Conservation (phyloP, 805 yeast species). For the Wickerhamiella kurtzmanii region DNA sequence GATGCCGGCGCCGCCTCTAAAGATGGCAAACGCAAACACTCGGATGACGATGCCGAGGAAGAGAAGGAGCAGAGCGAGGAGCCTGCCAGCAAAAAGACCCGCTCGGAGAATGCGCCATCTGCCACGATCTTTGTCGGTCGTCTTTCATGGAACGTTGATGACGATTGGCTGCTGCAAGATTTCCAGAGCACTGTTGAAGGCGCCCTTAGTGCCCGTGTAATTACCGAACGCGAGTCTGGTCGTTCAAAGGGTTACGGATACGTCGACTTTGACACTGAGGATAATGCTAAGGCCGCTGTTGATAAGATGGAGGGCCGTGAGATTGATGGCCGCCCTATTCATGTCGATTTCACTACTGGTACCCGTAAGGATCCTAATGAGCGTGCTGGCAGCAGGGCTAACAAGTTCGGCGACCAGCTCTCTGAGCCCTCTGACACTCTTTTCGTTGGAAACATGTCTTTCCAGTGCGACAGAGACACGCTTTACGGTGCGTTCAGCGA, state of each 20-base stretch:
- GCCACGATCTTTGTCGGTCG: conserved; percentile 93
- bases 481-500: conserved; percentile 60
- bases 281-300: conserved; percentile 75
- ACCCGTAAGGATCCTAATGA: conserved; percentile 44
- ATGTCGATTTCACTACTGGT: conserved; percentile 80
- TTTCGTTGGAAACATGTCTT: conserved; percentile 91
- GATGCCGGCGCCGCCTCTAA: background rate
- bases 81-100: conserved; percentile 33
- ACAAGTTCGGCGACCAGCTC: conserved; percentile 76
- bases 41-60: conserved; percentile 18
- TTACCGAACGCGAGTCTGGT: conserved; percentile 81
- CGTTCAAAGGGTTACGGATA: conserved; percentile 90
- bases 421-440: conserved; percentile 91
- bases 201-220: conserved; percentile 79
- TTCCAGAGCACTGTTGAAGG: conserved; percentile 66
- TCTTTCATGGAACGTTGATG: conserved; percentile 94
- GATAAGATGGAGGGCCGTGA: conserved; percentile 80
- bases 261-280: conserved; percentile 76
- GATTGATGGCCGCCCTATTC: conserved; percentile 93
- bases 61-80: conserved; percentile 24
- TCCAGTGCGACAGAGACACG: conserved; percentile 71
- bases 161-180: conserved; percentile 80
- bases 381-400: conserved; percentile 64
- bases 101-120: conserved; percentile 40
- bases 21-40: conserved; percentile 14